Evolutionary conservation across 1,284 basidiomycete species (phyloP), one percentile per base, ranked within the genome.

Genomic region (Volvariella volvacea): DNA sequence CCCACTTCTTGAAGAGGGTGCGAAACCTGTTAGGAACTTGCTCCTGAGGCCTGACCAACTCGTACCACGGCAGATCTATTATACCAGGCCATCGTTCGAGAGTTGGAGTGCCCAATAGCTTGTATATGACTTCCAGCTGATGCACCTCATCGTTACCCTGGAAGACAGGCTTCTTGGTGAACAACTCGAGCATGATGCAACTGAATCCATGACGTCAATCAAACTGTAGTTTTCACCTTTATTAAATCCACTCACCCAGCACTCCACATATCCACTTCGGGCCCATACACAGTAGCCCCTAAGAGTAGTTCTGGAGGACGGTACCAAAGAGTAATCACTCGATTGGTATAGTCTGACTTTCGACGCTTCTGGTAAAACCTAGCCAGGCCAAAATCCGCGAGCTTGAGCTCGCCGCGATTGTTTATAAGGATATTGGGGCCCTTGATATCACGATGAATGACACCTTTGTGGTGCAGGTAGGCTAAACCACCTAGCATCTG

Each of bases 251-350:
- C 78, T 55, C 64, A 94, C 91, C 96, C 96, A 9, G 95, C 96
- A 60, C 93, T 96, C 96, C 96, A 99, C 83, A 96, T 96, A 59
- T 99, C 96, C n/a, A 99, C 95, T 58, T 97, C 96, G 2, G 92
- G 85, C 1, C 94, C 95, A 65, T 99, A 99, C 16, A 92, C 82
- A 1, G 96, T 99, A 39, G 93, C 92, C 14, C 96, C 97, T 52
- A 99, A 84, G 32, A 99, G 67, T 39, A 99, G 71, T 63, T 99
- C 97, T 2, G 95, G 96, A 3, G 92, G 91, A 38, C 96, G 82
- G 66, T 99, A 99, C 97, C 97, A 99, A 38, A 98, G 77, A 10
- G 96, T 99, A 53, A 99, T 98, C 36, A 99, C 96, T 22, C 96
- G 80, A 64, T 99, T 99, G 22, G 96, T 99, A 61, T 99, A 99